Percentiles rank a stretch among this genome's conserved stretches.
These are phyloP conservation scores for Neocatenulostroma microsporum DNA, from an alignment of 2,329 filamentous ascomycete species.

Conservation along the genomic window DNA sequence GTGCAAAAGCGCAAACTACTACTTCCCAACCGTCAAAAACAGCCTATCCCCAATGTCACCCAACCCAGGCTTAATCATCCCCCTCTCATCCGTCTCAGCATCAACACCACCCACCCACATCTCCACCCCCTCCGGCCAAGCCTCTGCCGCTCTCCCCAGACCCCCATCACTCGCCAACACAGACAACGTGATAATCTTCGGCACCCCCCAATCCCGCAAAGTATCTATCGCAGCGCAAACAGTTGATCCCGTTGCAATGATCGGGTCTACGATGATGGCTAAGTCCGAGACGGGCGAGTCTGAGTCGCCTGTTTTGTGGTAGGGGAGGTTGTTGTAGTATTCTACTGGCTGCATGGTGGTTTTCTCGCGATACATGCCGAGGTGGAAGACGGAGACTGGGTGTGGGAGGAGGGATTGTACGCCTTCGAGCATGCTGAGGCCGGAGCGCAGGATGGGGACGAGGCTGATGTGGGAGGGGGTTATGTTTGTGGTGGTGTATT, in stretches of 20 bases:
- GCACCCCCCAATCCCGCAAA: constrained; percentile 83
- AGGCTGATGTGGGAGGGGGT: constrained; percentile 64
- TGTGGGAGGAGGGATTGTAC: constrained; percentile 73
- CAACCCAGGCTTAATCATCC: constrained; percentile 85
- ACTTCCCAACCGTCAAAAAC: constrained; percentile 85
- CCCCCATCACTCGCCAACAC: constrained; percentile 67
- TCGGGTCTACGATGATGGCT: constrained; percentile 80
- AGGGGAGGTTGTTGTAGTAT: constrained; percentile 95
- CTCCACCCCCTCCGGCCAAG: constrained; percentile 70
- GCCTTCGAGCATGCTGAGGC: constrained; percentile 83
- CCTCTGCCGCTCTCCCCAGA: constrained; percentile 60
- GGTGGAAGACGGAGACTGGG: constrained; percentile 79
- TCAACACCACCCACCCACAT: constrained; percentile 82
- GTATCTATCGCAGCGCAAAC: constrained; percentile 84
- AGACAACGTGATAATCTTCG: constrained; percentile 66
- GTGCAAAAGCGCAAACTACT: too few species aligned
- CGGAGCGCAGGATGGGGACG: constrained; percentile 87
- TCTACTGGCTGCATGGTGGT: constrained; percentile 81
- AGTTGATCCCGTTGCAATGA: constrained; percentile 90
- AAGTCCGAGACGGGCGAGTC: constrained; percentile 47
- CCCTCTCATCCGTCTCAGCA: constrained; percentile 60
- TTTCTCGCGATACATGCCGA: constrained; percentile 89
- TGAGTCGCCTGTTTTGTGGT: constrained; percentile 49
- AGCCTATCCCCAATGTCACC: constrained; percentile 87
- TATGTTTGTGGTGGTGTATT: constrained; percentile 60